Conservation (phyloP, 176 grass and related monocot species). For the Ensete ventricosum region DNA sequence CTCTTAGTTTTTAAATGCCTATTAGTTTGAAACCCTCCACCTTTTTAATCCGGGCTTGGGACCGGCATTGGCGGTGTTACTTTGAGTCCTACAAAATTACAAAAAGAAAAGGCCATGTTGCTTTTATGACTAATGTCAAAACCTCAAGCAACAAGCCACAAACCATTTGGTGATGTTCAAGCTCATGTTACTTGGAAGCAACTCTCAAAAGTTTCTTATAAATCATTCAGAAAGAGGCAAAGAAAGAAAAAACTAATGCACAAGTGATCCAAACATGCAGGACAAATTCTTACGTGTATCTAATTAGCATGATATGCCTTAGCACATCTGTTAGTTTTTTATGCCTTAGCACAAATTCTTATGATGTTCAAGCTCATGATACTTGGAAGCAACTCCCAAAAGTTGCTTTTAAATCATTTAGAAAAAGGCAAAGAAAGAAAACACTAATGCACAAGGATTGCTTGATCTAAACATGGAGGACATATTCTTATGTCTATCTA, state of each 20-base stretch:
- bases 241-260: not conserved
- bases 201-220: not conserved
- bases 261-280: not conserved
- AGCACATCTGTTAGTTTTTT: conserved; percentile 1
- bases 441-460: not conserved
- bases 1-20: not conserved
- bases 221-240: not conserved
- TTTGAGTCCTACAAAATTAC: conserved; percentile 16
- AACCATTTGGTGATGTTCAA: not conserved
- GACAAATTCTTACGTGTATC: not conserved
- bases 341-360: too few species aligned
- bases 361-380: not conserved
- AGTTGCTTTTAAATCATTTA: not conserved
- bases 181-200: not conserved
- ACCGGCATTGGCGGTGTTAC: conserved; percentile 45
- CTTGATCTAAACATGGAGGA: not conserved
- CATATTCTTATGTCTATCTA: not conserved
- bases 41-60: conserved; percentile 48
- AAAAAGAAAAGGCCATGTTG: not conserved
- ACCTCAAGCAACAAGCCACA: not conserved
- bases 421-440: not conserved
- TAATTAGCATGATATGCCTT: conserved; percentile 6
- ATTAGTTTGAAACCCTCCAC: conserved; percentile 34
- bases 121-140: not conserved
- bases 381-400: not conserved